A percentile compares a stretch with the other conserved stretches of the same genome.
These are phyloP conservation scores for Pisolithus thermaeus DNA, from an alignment of 1,284 basidiomycete genomes.

Conservation along the genomic window DNA sequence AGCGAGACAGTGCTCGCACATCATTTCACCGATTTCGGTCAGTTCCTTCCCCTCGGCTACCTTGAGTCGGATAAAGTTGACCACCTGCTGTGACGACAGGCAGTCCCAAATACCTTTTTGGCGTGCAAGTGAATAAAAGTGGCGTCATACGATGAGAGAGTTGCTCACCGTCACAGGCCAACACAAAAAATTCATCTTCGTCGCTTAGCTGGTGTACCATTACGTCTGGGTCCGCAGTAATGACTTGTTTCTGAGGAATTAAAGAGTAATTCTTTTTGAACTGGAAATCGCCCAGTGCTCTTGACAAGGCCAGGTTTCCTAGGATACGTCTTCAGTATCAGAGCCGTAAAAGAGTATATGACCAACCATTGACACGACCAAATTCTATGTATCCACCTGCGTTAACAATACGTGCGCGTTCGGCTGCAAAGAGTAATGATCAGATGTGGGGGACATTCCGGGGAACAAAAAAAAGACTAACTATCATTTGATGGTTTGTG, in stretches of 20 bases:
- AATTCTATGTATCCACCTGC: slow-evolving; percentile 99
- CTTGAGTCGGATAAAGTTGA: slow-evolving; percentile 84
- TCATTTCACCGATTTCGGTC: slow-evolving; percentile 78
- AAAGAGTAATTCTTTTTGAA: slow-evolving; percentile 93
- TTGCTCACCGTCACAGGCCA: slow-evolving; percentile 90
- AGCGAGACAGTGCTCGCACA: slow-evolving; percentile 93
- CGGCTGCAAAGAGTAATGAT: slow-evolving; percentile 43
- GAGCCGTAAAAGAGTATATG: neutral
- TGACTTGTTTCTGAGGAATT: slow-evolving; percentile 86
- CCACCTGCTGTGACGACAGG: slow-evolving; percentile 86
- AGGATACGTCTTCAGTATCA: slow-evolving; percentile 1
- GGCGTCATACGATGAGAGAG: neutral
- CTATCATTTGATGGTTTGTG: slow-evolving; percentile 92
- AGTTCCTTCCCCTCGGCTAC: slow-evolving; percentile 81
- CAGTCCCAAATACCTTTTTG: slow-evolving; percentile 96
- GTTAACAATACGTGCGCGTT: slow-evolving; percentile 81
- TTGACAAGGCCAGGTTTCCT: slow-evolving; percentile 95
- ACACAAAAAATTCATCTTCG: slow-evolving; percentile 94
- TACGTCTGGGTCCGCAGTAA: slow-evolving; percentile 94
- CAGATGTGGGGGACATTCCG: neutral
- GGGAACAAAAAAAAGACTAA: slow-evolving; percentile 32
- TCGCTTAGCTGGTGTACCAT: slow-evolving; percentile 73
- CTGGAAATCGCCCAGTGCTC: slow-evolving; percentile 97
- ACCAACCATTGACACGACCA: slow-evolving; percentile 91
- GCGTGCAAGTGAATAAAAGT: slow-evolving; percentile 4